Conservation (phyloP, 2,329 filamentous ascomycete species). For the Curvularia sp. region DNA sequence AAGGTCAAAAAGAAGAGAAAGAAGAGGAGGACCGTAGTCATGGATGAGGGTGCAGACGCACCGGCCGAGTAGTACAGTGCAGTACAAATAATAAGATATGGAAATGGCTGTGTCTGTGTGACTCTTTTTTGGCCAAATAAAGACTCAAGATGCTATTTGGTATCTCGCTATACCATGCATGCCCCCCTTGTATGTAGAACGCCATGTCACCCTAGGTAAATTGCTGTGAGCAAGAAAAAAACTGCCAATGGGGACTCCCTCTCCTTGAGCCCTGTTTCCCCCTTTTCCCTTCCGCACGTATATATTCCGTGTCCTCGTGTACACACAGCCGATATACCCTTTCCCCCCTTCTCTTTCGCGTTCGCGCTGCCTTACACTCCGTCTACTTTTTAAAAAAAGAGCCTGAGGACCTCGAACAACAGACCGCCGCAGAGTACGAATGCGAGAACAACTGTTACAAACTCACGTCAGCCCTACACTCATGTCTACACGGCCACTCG, state of each 20-base stretch:
- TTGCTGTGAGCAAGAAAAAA: slow-evolving; percentile 6
- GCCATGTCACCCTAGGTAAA: slow-evolving; percentile 10
- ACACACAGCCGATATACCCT: background rate
- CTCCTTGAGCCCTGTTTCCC: background rate
- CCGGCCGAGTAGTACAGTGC: slow-evolving; percentile 16
- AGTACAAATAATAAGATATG: background rate
- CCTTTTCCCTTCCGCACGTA: background rate
- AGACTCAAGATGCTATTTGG: slow-evolving; percentile 4
- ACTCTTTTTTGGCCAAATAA: background rate
- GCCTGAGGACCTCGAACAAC: slow-evolving; percentile 62
- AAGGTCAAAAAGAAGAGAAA: slow-evolving; percentile 53
- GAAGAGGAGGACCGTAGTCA: slow-evolving; percentile 48
- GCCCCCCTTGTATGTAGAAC: slow-evolving; percentile 6
- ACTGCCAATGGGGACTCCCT: background rate
- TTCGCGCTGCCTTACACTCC: background rate
- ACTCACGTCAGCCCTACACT: slow-evolving; percentile 1
- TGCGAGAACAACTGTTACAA: slow-evolving; percentile 61
- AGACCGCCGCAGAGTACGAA: slow-evolving; percentile 69
- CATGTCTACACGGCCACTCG: too few species aligned
- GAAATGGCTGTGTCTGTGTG: background rate
- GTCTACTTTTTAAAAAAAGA: slow-evolving; percentile 50
- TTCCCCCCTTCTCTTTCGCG: background rate
- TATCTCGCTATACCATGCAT: slow-evolving; percentile 7
- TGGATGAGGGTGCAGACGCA: slow-evolving; percentile 36
- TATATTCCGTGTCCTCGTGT: background rate